Base-by-base conservation (phyloP, 2,329 filamentous ascomycete genomes). In the Colletotrichum scovillei region DNA sequence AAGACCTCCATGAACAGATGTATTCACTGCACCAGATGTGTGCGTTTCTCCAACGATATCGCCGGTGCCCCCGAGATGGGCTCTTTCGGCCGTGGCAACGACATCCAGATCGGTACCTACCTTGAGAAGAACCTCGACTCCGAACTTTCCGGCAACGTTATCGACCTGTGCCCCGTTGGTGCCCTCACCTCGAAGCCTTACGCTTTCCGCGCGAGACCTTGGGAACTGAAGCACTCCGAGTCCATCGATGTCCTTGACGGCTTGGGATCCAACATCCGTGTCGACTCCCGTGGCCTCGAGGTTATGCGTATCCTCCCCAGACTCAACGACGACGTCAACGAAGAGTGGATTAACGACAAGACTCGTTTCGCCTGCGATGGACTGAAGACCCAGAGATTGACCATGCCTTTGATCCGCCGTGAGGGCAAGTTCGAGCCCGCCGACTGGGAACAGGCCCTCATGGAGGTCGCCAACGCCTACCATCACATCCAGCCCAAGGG, bases 1-100 rank as follows among this genome's bases (percentile, higher is more conserved):
- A 99, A 99, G 91, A 99, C 97, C 4, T 99, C 97, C 63, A 99
- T 99, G 97, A 99, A 99, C 89, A 91, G 97, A 83, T 99, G 97
- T 85, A 99, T 99, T 80, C 97, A 99, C 88, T 99, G 97, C 89
- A 99, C 97, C 76, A 92, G 97, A 80, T 99, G 97, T 86, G 92
- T 99, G 78, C 95, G 97, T 81, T 99, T 99, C 85, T 94, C 97
- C 82, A 99, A 98, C 85, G 97, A 99, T 80, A 89, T 99, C 80
- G 97, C 97, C 75, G 97, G 97, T 80, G 97, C 97, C 74, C 95
- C 97, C 46, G 97, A 99, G 84, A 90, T 99, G 79, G 97, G 97
- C 78, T 97, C 95, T 46, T 94, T 94, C 35, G 97, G 97, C 81
- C 94, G 97, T 87, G 97, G 97, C 82, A 98, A 98, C 85, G 94